Evolutionary conservation across 2,329 filamentous ascomycete genomes (phyloP).

Genomic region (Calonectria henricotiae): DNA sequence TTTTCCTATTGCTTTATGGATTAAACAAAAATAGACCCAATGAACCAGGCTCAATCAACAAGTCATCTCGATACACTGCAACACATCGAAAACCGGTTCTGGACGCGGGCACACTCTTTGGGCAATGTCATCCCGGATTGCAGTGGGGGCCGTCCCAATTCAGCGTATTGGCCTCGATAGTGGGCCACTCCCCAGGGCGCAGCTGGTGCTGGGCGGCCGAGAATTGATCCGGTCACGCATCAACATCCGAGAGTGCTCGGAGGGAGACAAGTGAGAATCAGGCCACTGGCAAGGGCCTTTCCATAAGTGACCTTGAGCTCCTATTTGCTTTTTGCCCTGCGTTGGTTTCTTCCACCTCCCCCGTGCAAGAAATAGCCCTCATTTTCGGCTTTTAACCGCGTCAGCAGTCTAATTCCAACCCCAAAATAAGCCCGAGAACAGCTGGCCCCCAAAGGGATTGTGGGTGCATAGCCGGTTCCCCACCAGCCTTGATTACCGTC

Average conservation of each 20-base stretch:
- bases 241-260: not conserved
- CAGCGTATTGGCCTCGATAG: no score
- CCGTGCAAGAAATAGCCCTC: not conserved
- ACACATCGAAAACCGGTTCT: no score
- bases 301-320: not conserved
- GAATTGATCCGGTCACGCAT: not conserved
- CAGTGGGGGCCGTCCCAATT: no score
- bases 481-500: not conserved
- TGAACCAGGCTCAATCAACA: not conserved
- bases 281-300: not conserved
- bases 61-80: not conserved
- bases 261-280: conserved; percentile 1
- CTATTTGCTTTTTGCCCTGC: not conserved
- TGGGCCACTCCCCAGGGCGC: no score
- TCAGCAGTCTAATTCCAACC: not conserved
- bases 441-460: not conserved
- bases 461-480: not conserved
- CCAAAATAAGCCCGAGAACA: not conserved
- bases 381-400: not conserved
- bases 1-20: not conserved
- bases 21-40: not conserved
- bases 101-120: no score
- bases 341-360: not conserved
- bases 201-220: not conserved
- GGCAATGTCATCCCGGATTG: no score